Conservation (phyloP, 495 filamentous ascomycete genomes). For the Aspergillus nidulans region DNA sequence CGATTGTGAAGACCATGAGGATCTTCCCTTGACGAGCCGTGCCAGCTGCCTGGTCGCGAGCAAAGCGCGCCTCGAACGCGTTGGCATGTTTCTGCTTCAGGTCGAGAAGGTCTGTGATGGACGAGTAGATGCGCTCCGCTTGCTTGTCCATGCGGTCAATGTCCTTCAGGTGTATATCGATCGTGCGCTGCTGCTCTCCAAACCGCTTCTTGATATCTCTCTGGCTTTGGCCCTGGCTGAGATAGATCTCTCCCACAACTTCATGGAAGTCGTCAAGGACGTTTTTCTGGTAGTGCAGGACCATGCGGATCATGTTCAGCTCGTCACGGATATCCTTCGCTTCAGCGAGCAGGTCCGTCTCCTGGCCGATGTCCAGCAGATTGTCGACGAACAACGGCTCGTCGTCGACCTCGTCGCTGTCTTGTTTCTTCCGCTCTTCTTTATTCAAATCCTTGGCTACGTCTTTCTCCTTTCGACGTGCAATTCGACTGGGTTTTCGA, state of each 20-base stretch:
- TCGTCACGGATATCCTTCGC: conserved; percentile 71
- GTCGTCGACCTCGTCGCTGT: conserved; percentile 19
- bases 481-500: conserved; percentile 43
- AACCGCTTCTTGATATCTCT: conserved; percentile 54
- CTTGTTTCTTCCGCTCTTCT: conserved; percentile 13
- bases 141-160: conserved; percentile 66
- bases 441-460: conserved; percentile 13
- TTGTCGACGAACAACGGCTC: conserved; percentile 57
- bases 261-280: conserved; percentile 53
- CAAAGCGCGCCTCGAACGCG: conserved; percentile 64
- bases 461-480: conserved; percentile 28
- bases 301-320: conserved; percentile 63
- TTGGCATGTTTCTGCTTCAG: conserved; percentile 67
- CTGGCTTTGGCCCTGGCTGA: conserved; percentile 39
- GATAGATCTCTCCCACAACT: conserved; percentile 49
- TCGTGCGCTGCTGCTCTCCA: conserved; percentile 55
- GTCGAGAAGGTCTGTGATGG: conserved; percentile 59
- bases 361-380: conserved; percentile 62
- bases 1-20: conserved; percentile 72
- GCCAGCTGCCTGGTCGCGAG: conserved; percentile 60
- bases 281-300: conserved; percentile 55
- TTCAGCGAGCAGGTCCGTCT: conserved; percentile 61
- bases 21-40: conserved; percentile 67
- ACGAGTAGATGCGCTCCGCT: conserved; percentile 58
- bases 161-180: conserved; percentile 60